Percentiles rank a stretch among this genome's conserved stretches.
Conservation (phyloP, 495 filamentous ascomycete species). For the Xylaria venustula region DNA sequence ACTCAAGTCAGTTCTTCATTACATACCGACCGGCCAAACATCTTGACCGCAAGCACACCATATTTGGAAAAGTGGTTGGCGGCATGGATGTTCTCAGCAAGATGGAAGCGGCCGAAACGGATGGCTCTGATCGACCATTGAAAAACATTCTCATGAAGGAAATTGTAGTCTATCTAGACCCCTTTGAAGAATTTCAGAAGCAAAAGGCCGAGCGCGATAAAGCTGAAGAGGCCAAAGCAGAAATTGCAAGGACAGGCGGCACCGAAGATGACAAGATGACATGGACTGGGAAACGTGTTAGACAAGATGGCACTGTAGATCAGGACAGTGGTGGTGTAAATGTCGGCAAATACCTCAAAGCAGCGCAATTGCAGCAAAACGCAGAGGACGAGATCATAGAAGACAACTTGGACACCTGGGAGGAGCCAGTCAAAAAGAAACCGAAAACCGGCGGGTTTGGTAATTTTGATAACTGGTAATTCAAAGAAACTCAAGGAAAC, state of each 20-base stretch:
- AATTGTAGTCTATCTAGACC: slow-evolving; percentile 86
- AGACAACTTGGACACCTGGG: slow-evolving; percentile 56
- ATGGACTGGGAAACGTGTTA: slow-evolving; percentile 85
- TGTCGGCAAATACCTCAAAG: slow-evolving; percentile 82
- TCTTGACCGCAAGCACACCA: slow-evolving; percentile 92
- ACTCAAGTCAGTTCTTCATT: slow-evolving; percentile 94
- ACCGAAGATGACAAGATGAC: slow-evolving; percentile 82
- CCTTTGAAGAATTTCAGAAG: slow-evolving; percentile 87
- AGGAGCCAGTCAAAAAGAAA: slow-evolving; percentile 79
- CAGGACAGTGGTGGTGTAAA: slow-evolving; percentile 44
- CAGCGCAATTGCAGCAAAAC: slow-evolving; percentile 43
- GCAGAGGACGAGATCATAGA: slow-evolving; percentile 54
- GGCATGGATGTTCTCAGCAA: slow-evolving; percentile 68
- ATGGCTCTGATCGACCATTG: slow-evolving; percentile 66
- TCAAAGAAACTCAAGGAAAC: not conserved
- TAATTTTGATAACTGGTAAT: slow-evolving; percentile 82
- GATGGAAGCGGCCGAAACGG: slow-evolving; percentile 72
- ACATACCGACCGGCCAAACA: slow-evolving; percentile 80
- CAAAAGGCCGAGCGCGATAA: slow-evolving; percentile 55
- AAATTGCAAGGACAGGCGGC: slow-evolving; percentile 48
- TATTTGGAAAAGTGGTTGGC: slow-evolving; percentile 83
- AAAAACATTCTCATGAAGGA: slow-evolving; percentile 78
- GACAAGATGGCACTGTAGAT: slow-evolving; percentile 55
- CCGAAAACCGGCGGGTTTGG: slow-evolving; percentile 82
- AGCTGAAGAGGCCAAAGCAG: slow-evolving; percentile 51